These are phyloP conservation scores for Hypoxylon sp. DNA, from an alignment of 2,329 filamentous ascomycete genomes.

Conservation along the genomic window DNA sequence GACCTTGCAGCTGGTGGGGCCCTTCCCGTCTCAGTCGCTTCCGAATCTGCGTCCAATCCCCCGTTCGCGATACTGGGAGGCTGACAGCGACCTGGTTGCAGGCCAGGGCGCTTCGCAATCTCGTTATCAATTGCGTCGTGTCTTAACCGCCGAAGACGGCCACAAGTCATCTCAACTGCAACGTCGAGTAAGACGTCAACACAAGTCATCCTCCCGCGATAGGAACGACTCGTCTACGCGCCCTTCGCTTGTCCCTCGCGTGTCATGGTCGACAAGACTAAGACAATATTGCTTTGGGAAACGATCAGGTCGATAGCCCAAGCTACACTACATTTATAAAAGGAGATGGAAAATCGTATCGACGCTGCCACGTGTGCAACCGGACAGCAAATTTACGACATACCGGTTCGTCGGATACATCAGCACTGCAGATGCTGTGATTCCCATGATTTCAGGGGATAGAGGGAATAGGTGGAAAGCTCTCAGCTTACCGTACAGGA, in stretches of 20 bases:
- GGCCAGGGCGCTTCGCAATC: conserved; percentile 18
- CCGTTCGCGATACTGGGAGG: conserved; percentile 18
- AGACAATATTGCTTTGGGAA: neutral
- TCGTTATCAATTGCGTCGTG: conserved; percentile 24
- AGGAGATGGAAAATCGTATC: conserved; percentile 7
- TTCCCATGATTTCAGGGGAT: conserved; percentile 15
- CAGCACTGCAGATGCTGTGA: conserved; percentile 34
- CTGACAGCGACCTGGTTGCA: conserved; percentile 9
- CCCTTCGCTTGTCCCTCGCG: neutral
- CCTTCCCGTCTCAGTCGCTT: conserved; percentile 4
- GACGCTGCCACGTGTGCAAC: conserved; percentile 18
- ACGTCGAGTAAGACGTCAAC: conserved; percentile 25
- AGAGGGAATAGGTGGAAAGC: conserved; percentile 7
- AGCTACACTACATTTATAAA: neutral
- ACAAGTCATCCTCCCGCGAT: conserved; percentile 4
- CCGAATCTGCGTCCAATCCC: conserved; percentile 14
- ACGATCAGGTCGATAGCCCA: conserved; percentile 1
- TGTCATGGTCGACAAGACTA: neutral
- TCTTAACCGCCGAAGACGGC: conserved; percentile 12
- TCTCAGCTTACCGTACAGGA: conserved; percentile 18
- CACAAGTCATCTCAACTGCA: conserved; percentile 20
- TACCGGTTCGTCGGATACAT: conserved; percentile 25
- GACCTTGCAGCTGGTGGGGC: conserved; percentile 21
- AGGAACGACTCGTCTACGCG: conserved; percentile 16
- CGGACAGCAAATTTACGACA: conserved; percentile 8